Base-by-base conservation (phyloP, 352 stramenopile genomes). In the Globisporangium heterothallicum region DNA sequence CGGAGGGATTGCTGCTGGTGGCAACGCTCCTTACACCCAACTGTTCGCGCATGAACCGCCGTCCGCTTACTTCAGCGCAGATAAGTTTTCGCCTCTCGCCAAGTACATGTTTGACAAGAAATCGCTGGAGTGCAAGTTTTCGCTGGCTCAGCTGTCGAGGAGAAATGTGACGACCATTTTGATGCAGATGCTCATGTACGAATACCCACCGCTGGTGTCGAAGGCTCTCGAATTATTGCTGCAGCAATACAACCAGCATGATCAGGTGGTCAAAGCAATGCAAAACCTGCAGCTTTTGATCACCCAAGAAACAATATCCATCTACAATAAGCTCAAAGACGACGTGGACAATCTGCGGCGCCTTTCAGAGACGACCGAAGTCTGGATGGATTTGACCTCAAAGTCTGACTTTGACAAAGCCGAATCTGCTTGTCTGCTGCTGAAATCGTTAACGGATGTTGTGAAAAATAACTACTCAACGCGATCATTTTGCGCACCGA, bases 171-270 rank as follows among this genome's bases (percentile, higher is more conserved):
- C 72, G 12, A 86, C 75, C 2, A 63, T 89, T 19, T 59, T 89
- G 13, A 80, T 87, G 72, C 78, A 89, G 50, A 74, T 86, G 75
- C 65, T 89, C 3, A 87, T 89, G 78, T 87, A 87, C 44, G 75
- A 87, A 49, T 83, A 89, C 56, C 75, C 78, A 14, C 75, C 75
- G 10, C 66, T 89, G 8, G 78, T 89, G 4, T 80, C 74, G 0
- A 85, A 84, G 50, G 70, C 75, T n/a, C 68, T 89, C 26, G 75
- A 89, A 49, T 55, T 89, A n/a, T 42, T 86, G 29, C 48, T 89
- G 26, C 75, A 85, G 42, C 72, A 89, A 42, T 87, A 78, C 44
- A 86, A 87, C 43, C 75, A 86, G 34, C 78, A 89, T 21, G 78
- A 87, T 26, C 71, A 87, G 10, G 54, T 89, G 10, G 58, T 89